A percentile compares a stretch with the other conserved stretches of the same genome.
phyloP scores from a whole-genome alignment of 495 filamentous ascomycete genomes.

The Chaetomidium leptoderma region DNA sequence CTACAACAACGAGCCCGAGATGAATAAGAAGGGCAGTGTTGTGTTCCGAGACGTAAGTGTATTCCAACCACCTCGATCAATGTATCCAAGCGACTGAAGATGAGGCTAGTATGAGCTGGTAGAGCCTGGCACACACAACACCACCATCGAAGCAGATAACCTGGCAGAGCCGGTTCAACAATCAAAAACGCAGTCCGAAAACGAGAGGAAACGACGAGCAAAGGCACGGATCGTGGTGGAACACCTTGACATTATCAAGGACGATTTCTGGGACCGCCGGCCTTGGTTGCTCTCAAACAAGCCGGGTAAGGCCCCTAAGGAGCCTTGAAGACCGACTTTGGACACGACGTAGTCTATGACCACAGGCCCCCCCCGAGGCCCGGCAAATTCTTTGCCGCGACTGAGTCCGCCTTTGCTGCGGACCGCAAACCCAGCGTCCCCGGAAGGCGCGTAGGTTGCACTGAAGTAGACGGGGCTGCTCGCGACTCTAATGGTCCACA shows the following conservation, averaged over 20 bases:
- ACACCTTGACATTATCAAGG: slow-evolving; percentile 88
- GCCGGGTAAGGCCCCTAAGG: slow-evolving; percentile 60
- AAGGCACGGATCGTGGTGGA: slow-evolving; percentile 76
- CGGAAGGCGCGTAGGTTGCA: not conserved
- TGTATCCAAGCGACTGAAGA: slow-evolving; percentile 2
- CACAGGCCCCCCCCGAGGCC: not conserved
- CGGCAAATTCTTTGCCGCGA: not conserved
- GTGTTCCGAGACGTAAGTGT: slow-evolving; percentile 72
- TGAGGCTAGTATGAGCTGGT: slow-evolving; percentile 49
- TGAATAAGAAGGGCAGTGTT: slow-evolving; percentile 89
- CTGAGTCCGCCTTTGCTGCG: not conserved
- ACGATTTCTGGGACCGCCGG: slow-evolving; percentile 83
- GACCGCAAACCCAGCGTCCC: not conserved
- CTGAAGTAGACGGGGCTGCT: not conserved
- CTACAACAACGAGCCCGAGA: slow-evolving; percentile 92
- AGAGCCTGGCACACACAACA: slow-evolving; percentile 44
- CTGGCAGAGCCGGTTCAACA: slow-evolving; percentile 42
- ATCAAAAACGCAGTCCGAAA: slow-evolving; percentile 74
- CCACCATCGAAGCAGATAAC: slow-evolving; percentile 34
- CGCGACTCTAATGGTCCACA: not conserved
- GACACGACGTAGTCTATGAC: not conserved
- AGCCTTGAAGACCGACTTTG: slow-evolving; percentile 34
- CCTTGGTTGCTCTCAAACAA: slow-evolving; percentile 82
- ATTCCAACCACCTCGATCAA: not conserved
- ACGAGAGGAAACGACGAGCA: slow-evolving; percentile 64